Conservation (phyloP, 306 rosid genomes). For the Echinosophora koreensis region DNA sequence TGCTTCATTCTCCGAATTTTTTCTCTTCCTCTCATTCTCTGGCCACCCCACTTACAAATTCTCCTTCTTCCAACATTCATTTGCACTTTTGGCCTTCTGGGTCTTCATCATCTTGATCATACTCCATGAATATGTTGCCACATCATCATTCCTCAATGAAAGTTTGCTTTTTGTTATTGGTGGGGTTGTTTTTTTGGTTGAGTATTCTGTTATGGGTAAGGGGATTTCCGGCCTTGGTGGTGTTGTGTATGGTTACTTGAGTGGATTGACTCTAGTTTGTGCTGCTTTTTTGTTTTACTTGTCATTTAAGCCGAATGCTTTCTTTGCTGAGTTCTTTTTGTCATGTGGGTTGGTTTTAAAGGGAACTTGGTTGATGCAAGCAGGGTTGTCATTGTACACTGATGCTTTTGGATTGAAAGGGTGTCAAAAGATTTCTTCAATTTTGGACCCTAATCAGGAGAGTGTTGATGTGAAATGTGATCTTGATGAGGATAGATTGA, state of each 20-base stretch:
- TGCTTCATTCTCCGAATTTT: conserved; percentile 72
- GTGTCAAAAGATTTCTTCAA: conserved; percentile 62
- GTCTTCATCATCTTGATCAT: conserved; percentile 58
- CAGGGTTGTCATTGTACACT: conserved; percentile 74
- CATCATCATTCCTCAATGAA: conserved; percentile 49
- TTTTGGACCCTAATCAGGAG: conserved; percentile 41
- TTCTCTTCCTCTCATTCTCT: conserved; percentile 69
- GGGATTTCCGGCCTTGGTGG: conserved; percentile 71
- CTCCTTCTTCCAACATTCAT: conserved; percentile 73
- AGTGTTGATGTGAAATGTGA: conserved; percentile 72
- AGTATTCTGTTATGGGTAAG: conserved; percentile 55
- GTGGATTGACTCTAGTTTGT: conserved; percentile 67
- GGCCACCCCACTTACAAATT: conserved; percentile 74
- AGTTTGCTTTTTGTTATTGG: conserved; percentile 55
- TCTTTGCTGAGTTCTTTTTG: conserved; percentile 79
- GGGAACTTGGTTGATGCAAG: conserved; percentile 87
- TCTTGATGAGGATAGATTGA: conserved; percentile 72
- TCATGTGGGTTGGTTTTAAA: conserved; percentile 76
- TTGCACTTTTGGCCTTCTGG: conserved; percentile 72
- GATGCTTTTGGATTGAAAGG: conserved; percentile 77
- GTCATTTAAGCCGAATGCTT: conserved; percentile 67
- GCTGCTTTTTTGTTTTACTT: conserved; percentile 69
- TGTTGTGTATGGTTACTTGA: conserved; percentile 64
- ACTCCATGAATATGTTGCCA: conserved; percentile 52
- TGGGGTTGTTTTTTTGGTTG: conserved; percentile 54